A percentile compares a stretch with the other conserved stretches of the same genome.
phyloP scores from a whole-genome alignment of 768 basidiomycete genomes.

The Sistotremastrum niveocremeum region DNA sequence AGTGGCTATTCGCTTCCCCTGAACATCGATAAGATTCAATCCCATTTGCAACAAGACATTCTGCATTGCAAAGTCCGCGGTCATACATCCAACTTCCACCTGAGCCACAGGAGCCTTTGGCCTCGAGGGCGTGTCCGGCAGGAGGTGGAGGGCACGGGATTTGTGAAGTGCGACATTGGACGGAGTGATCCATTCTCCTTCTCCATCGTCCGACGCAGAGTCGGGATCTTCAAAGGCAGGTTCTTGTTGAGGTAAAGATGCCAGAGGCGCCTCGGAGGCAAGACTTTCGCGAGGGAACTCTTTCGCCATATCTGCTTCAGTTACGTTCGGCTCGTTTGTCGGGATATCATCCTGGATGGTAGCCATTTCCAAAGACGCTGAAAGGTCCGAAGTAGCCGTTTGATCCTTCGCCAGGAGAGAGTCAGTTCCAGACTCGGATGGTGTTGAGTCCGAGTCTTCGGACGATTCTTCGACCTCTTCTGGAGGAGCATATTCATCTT shows the following conservation, averaged over 20 bases:
- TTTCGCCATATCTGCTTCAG: no score
- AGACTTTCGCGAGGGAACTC: no score
- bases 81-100: conserved; percentile 82
- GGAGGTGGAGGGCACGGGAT: conserved; percentile 70
- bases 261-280: no score
- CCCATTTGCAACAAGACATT: conserved; percentile 95
- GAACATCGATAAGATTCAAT: conserved; percentile 74
- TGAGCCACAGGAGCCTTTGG: conserved; percentile 1
- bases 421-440: no score
- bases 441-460: conserved; percentile 6
- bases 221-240: neutral
- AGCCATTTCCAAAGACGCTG: no score
- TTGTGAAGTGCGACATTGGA: conserved; percentile 76
- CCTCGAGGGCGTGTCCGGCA: conserved; percentile 32
- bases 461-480: conserved; percentile 6
- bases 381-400: no score
- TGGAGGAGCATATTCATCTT: neutral
- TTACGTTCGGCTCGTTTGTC: no score
- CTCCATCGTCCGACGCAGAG: conserved; percentile 66
- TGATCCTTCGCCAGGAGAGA: no score
- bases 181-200: conserved; percentile 96
- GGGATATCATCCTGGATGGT: no score
- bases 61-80: conserved; percentile 98
- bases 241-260: neutral
- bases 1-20: conserved; percentile 80